Evolutionary conservation across 1,284 basidiomycete genomes (phyloP).

Genomic region (Omphalotus olearius): DNA sequence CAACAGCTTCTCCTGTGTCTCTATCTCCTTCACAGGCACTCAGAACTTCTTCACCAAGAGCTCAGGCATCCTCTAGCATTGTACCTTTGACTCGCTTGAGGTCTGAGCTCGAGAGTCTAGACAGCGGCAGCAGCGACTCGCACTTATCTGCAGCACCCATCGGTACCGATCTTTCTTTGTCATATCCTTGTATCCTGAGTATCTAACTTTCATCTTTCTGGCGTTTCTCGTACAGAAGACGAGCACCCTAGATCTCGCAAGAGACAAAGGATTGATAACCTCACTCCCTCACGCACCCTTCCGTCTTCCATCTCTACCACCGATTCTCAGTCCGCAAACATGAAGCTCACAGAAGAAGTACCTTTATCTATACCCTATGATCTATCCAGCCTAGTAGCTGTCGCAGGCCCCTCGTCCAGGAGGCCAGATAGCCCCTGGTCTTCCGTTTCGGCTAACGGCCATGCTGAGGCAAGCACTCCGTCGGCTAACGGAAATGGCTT

Average conservation of each 20-base stretch:
- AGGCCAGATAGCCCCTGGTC: conserved; percentile 39
- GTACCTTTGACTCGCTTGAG: conserved; percentile 61
- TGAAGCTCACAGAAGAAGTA: conserved; percentile 58
- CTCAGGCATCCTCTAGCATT: conserved; percentile 25
- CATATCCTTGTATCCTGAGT: conserved; percentile 21
- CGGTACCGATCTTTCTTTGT: conserved; percentile 18
- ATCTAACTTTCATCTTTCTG: conserved; percentile 16
- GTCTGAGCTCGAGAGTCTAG: conserved; percentile 57
- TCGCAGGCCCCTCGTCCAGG: conserved; percentile 51
- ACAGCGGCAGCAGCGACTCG: conserved; percentile 20
- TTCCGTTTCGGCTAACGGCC: conserved; percentile 38
- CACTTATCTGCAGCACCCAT: conserved; percentile 11
- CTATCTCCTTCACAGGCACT: conserved; percentile 22
- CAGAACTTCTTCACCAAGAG: background rate
- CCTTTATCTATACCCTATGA: conserved; percentile 45
- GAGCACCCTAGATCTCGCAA: conserved; percentile 58
- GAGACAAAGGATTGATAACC: conserved; percentile 59
- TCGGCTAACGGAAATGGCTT: conserved; percentile 39
- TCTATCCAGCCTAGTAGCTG: conserved; percentile 20
- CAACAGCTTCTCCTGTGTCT: conserved; percentile 23
- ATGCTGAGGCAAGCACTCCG: conserved; percentile 18
- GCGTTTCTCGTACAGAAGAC: conserved; percentile 33
- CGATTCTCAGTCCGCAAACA: conserved; percentile 23
- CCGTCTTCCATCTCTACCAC: conserved; percentile 20
- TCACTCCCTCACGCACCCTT: conserved; percentile 5